These are phyloP conservation scores for Tricholoma furcatifolium DNA, from an alignment of 768 basidiomycete species.

Conservation along the genomic window DNA sequence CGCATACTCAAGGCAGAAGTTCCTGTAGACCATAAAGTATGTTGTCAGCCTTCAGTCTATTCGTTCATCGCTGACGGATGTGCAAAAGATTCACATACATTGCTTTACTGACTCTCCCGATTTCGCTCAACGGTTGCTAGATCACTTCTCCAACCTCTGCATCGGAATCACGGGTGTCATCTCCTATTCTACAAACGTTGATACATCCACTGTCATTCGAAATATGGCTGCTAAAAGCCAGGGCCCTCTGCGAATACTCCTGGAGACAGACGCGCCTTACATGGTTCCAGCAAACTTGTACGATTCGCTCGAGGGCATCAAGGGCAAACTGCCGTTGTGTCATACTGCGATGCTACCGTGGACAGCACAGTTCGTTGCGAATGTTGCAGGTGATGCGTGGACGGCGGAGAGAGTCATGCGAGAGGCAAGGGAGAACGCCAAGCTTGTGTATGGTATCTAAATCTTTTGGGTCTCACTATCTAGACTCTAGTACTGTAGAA, in stretches of 20 bases:
- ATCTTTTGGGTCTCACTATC: not conserved
- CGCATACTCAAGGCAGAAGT: slow-evolving; percentile 74
- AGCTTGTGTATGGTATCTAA: slow-evolving; percentile 55
- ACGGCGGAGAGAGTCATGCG: slow-evolving; percentile 56
- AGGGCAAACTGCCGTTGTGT: slow-evolving; percentile 66
- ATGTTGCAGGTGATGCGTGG: slow-evolving; percentile 45
- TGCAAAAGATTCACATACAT: slow-evolving; percentile 73
- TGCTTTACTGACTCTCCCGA: slow-evolving; percentile 84
- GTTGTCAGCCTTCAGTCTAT: slow-evolving; percentile 7
- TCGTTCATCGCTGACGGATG: not conserved
- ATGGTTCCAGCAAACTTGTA: slow-evolving; percentile 84
- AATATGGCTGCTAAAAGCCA: slow-evolving; percentile 37
- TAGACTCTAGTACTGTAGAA: too few species aligned
- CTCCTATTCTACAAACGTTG: slow-evolving; percentile 71
- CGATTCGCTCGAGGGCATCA: slow-evolving; percentile 45
- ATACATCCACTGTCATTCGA: slow-evolving; percentile 68
- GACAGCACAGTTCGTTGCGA: slow-evolving; percentile 76
- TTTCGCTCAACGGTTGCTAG: slow-evolving; percentile 68
- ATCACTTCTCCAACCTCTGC: slow-evolving; percentile 77
- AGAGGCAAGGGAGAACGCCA: slow-evolving; percentile 64
- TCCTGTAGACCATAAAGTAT: slow-evolving; percentile 65
- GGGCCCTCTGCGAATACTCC: slow-evolving; percentile 47
- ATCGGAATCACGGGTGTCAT: slow-evolving; percentile 88
- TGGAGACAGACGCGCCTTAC: slow-evolving; percentile 88
- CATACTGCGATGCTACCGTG: slow-evolving; percentile 85